Evolutionary conservation across 495 filamentous ascomycete species (phyloP).

Genomic region (Aspergillus wentii): DNA sequence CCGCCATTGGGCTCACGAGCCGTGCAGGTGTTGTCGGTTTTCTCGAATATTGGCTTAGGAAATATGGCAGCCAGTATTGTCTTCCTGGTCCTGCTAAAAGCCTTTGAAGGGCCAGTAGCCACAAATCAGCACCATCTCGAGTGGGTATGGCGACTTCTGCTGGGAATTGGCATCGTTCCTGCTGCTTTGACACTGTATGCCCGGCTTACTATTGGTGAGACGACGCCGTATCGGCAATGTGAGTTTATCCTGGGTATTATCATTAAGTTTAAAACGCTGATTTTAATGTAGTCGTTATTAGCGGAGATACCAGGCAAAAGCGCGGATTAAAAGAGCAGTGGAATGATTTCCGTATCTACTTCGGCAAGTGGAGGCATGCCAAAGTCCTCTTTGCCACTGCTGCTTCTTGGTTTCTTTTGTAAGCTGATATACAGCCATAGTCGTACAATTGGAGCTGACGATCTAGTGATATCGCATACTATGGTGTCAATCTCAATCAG

Average conservation of each 20-base stretch:
- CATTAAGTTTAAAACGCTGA: too few relatives aligned
- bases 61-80: too few relatives aligned
- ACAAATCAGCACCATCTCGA: too few relatives aligned
- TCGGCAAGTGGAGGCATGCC: conserved; percentile 15
- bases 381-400: conserved; percentile 18
- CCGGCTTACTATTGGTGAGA: too few relatives aligned
- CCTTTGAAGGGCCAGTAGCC: too few relatives aligned
- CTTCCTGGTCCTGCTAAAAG: too few relatives aligned
- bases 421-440: not conserved
- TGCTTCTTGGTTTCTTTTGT: not conserved
- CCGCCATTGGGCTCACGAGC: conserved; percentile 12
- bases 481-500: conserved; percentile 36
- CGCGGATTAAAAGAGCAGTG: too few relatives aligned
- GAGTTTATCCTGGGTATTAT: too few relatives aligned
- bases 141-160: conserved; percentile 14
- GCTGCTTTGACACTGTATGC: conserved; percentile 13
- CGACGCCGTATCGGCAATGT: too few relatives aligned
- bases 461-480: conserved; percentile 29
- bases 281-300: too few relatives aligned
- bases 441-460: not conserved
- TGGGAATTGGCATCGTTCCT: conserved; percentile 13
- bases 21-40: conserved; percentile 7
- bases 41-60: conserved; percentile 12
- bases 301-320: too few relatives aligned
- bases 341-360: conserved; percentile 18